Percentiles rank a stretch among this genome's conserved stretches.
phyloP scores from a whole-genome alignment of 2,329 filamentous ascomycete species.

The Pyricularia sp. region DNA sequence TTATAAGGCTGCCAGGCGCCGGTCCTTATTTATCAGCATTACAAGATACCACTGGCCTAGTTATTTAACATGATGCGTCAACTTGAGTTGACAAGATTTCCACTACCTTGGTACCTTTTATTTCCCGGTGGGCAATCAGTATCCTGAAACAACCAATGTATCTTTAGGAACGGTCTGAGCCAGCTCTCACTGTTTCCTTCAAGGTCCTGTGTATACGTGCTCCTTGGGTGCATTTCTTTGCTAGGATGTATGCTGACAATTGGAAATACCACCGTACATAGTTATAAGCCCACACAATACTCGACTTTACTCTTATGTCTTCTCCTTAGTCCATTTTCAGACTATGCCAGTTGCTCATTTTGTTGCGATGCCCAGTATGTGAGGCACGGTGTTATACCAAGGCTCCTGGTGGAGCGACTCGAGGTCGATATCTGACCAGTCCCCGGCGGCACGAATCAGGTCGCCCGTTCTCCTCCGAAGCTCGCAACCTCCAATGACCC shows the following conservation, averaged over 20 bases:
- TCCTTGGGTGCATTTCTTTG: no score
- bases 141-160: no score
- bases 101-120: neutral
- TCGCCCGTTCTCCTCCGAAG: conserved; percentile 38
- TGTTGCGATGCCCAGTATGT: conserved; percentile 41
- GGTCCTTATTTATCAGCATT: neutral
- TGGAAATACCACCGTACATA: no score
- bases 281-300: no score
- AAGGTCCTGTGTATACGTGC: no score
- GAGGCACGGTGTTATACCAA: conserved; percentile 34
- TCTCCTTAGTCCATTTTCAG: neutral
- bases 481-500: conserved; percentile 40
- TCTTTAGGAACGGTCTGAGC: no score
- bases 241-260: no score
- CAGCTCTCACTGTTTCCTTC: no score
- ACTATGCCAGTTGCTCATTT: conserved; percentile 26
- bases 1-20: neutral
- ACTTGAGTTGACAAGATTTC: neutral
- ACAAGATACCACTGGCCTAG: neutral
- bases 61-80: neutral
- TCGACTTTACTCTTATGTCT: neutral
- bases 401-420: conserved; percentile 27
- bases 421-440: conserved; percentile 41
- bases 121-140: no score
- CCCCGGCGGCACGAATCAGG: conserved; percentile 36